Conservation (phyloP, 2,329 filamentous ascomycete species). For the Cordyceps javanica region DNA sequence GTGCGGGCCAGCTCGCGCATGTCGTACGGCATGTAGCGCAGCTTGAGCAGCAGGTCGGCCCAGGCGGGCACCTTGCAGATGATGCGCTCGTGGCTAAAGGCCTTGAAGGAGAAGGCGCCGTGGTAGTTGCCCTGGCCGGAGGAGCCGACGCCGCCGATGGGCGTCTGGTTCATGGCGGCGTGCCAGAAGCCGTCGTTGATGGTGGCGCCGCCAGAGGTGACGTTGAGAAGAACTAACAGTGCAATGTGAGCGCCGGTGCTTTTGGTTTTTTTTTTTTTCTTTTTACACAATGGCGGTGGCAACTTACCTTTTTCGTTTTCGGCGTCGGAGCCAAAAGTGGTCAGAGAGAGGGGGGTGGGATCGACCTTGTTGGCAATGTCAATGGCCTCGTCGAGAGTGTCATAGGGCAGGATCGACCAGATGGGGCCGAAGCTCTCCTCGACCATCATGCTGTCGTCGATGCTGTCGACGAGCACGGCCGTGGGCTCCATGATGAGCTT, state of each 20-base stretch:
- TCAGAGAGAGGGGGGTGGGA: constrained; percentile 76
- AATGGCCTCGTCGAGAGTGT: constrained; percentile 80
- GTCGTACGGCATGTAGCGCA: constrained; percentile 62
- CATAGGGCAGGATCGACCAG: constrained; percentile 72
- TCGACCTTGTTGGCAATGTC: constrained; percentile 73
- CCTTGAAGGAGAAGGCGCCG: constrained; percentile 67
- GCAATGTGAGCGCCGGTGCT: too few relatives aligned
- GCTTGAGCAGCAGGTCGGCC: constrained; percentile 60
- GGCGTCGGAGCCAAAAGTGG: constrained; percentile 73
- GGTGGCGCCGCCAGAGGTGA: constrained; percentile 62
- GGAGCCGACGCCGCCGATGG: constrained; percentile 79
- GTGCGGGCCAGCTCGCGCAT: constrained; percentile 39
- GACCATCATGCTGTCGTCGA: constrained; percentile 66
- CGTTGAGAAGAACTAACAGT: constrained; percentile 49
- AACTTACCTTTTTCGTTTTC: constrained; percentile 67
- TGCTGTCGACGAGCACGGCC: constrained; percentile 72
- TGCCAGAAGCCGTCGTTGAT: constrained; percentile 67
- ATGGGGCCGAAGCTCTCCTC: constrained; percentile 94
- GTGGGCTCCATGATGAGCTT: constrained; percentile 87
- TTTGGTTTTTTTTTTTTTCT: too few relatives aligned
- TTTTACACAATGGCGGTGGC: too few relatives aligned
- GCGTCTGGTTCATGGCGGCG: constrained; percentile 60
- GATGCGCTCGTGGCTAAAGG: constrained; percentile 55
- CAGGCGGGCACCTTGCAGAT: constrained; percentile 59
- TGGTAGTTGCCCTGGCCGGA: constrained; percentile 73